These are phyloP conservation scores for Teunomyces gatunensis DNA, from an alignment of 805 yeast genomes.

Conservation along the genomic window DNA sequence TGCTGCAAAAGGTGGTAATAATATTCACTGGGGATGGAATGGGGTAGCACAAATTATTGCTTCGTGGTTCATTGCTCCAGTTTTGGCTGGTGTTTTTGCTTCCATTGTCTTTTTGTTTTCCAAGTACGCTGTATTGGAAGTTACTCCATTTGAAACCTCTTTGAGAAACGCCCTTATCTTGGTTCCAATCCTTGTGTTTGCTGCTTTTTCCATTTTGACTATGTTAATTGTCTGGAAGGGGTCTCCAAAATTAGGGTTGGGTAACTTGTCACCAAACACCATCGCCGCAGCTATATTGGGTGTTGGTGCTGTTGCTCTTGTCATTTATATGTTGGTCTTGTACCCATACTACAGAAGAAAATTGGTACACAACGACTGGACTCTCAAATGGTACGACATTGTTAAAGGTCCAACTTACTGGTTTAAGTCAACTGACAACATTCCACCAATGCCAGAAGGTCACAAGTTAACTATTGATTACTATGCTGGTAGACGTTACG, in stretches of 20 bases:
- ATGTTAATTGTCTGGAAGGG: slow-evolving; percentile 83
- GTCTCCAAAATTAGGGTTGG: slow-evolving; percentile 63
- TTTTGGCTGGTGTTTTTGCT: slow-evolving; percentile 63
- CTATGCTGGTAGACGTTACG: slow-evolving; percentile 57
- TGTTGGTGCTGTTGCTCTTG: slow-evolving; percentile 56
- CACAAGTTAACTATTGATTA: slow-evolving; percentile 57
- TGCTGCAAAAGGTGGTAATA: slow-evolving; percentile 63
- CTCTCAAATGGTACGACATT: slow-evolving; percentile 55
- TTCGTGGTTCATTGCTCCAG: slow-evolving; percentile 79
- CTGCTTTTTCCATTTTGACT: slow-evolving; percentile 60
- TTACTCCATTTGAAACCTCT: slow-evolving; percentile 41
- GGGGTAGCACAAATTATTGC: slow-evolving; percentile 74
- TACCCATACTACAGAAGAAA: slow-evolving; percentile 63
- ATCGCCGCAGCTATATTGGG: slow-evolving; percentile 62
- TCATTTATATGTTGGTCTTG: slow-evolving; percentile 51
- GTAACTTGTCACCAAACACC: slow-evolving; percentile 50
- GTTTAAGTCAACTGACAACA: slow-evolving; percentile 53
- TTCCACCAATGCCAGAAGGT: slow-evolving; percentile 68
- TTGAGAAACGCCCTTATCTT: slow-evolving; percentile 54
- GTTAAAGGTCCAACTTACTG: slow-evolving; percentile 54
- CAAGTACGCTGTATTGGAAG: slow-evolving; percentile 60
- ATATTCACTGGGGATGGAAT: slow-evolving; percentile 72
- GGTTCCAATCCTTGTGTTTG: slow-evolving; percentile 60
- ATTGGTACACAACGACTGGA: slow-evolving; percentile 64
- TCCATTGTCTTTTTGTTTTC: slow-evolving; percentile 56